phyloP scores from a whole-genome alignment of 495 filamentous ascomycete genomes.

The Aspergillus haitiensis region DNA sequence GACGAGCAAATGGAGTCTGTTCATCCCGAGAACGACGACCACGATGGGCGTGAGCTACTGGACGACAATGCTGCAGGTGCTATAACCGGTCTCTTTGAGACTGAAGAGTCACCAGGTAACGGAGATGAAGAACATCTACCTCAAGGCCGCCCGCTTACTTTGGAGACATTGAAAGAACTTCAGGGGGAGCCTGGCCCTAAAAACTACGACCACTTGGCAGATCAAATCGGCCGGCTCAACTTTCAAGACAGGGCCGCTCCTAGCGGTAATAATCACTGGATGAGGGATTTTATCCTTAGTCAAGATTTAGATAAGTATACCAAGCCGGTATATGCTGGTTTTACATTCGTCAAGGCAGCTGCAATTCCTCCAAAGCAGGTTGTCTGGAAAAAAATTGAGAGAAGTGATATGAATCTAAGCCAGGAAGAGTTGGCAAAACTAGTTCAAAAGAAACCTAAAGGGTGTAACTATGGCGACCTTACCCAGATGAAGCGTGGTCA shows the following conservation, averaged over 20 bases:
- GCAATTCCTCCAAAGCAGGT: slow-evolving; percentile 29
- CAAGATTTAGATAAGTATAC: slow-evolving; percentile 10
- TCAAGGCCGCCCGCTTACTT: too few species aligned
- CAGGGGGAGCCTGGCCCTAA: slow-evolving; percentile 1
- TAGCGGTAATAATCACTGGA: slow-evolving; percentile 4
- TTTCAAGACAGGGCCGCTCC: slow-evolving; percentile 14
- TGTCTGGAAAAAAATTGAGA: slow-evolving; percentile 36
- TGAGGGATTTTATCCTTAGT: slow-evolving; percentile 4
- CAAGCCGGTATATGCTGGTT: slow-evolving; percentile 31
- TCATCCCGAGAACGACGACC: not conserved
- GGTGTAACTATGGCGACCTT: slow-evolving; percentile 37
- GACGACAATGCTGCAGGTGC: not conserved
- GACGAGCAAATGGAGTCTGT: not conserved
- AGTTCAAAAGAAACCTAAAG: slow-evolving; percentile 36
- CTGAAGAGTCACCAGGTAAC: not conserved
- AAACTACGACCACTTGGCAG: slow-evolving; percentile 16
- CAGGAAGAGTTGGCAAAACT: slow-evolving; percentile 34
- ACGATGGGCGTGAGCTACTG: not conserved
- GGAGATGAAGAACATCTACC: too few species aligned
- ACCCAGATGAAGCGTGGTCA: slow-evolving; percentile 31
- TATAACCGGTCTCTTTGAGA: not conserved
- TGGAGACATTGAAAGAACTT: too few species aligned
- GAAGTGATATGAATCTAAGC: slow-evolving; percentile 30
- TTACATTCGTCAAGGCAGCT: slow-evolving; percentile 39
- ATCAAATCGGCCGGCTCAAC: slow-evolving; percentile 24